phyloP scores from a whole-genome alignment of 139 green algal species.

The Chlamydomonas incerta region DNA sequence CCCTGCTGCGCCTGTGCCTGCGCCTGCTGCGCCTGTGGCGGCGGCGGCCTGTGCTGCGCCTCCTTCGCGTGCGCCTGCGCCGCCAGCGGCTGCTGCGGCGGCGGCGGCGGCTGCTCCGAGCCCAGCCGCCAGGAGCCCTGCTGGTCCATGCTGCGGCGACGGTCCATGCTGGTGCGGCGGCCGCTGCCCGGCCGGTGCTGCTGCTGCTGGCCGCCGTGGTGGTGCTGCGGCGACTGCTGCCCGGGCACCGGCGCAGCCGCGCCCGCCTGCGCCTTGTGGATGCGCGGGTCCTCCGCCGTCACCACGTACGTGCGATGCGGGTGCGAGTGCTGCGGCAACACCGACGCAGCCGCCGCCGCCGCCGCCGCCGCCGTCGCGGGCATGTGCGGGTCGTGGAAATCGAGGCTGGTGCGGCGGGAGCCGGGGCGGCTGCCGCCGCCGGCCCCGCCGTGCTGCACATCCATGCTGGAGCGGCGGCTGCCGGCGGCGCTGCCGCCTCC shows the following conservation, averaged over 20 bases:
- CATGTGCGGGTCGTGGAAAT: not conserved
- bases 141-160: not conserved
- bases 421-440: not conserved
- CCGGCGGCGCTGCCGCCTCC: not conserved
- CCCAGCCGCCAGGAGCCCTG: slow-evolving; percentile 1
- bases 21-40: not conserved
- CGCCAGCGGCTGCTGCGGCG: not conserved
- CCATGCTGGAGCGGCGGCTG: not conserved
- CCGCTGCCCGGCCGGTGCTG: not conserved
- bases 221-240: not conserved
- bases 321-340: not conserved
- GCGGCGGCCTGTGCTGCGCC: not conserved
- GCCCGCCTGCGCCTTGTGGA: not conserved
- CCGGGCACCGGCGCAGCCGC: no score
- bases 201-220: not conserved
- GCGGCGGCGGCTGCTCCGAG: not conserved
- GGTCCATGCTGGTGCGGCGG: not conserved
- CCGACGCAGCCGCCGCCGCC: not conserved
- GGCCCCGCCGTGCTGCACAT: no score
- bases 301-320: slow-evolving; percentile 24
- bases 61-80: not conserved
- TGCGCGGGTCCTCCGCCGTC: not conserved
- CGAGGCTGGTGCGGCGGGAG: slow-evolving; percentile 8
- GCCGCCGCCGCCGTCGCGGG: not conserved
- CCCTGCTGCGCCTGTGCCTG: not conserved